A percentile compares a stretch with the other conserved stretches of the same genome.
Evolutionary conservation across 2,329 filamentous ascomycete species (phyloP).

Genomic region (Herpotrichia juniperi): DNA sequence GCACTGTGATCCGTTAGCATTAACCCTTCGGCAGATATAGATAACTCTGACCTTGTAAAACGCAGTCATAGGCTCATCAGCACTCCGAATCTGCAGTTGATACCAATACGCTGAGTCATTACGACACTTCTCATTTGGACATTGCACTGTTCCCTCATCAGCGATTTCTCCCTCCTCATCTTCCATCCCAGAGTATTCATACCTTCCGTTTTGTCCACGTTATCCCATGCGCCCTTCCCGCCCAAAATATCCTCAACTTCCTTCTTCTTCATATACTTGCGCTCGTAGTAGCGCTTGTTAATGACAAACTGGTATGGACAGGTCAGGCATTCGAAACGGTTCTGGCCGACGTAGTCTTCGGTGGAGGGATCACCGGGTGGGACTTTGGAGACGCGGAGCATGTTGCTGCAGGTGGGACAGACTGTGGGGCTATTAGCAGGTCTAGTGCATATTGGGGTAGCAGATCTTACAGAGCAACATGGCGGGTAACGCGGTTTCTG

Average conservation of each 20-base stretch:
- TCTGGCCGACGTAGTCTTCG: slow-evolving; percentile 55
- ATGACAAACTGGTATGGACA: slow-evolving; percentile 92
- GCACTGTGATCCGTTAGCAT: slow-evolving; percentile 34
- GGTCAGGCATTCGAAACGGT: slow-evolving; percentile 93
- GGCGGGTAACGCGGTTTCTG: slow-evolving; percentile 10
- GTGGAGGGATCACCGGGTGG: slow-evolving; percentile 47
- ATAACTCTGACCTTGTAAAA: slow-evolving; percentile 77
- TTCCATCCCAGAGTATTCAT: slow-evolving; percentile 9
- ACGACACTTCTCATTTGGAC: slow-evolving; percentile 78
- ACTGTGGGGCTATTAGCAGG: slow-evolving; percentile 50
- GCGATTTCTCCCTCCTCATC: not conserved
- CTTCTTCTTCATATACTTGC: slow-evolving; percentile 79
- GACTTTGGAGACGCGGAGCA: slow-evolving; percentile 71
- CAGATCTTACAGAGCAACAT: slow-evolving; percentile 69
- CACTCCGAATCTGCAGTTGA: slow-evolving; percentile 96
- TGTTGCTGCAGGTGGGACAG: slow-evolving; percentile 84
- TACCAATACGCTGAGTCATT: slow-evolving; percentile 90
- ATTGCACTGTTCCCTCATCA: slow-evolving; percentile 68
- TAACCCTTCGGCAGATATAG: not conserved
- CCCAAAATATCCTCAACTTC: slow-evolving; percentile 91
- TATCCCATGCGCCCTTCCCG: slow-evolving; percentile 86
- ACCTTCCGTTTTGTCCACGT: slow-evolving; percentile 80
- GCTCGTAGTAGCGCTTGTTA: slow-evolving; percentile 79
- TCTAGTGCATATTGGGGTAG: not conserved
- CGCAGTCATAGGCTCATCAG: slow-evolving; percentile 97